Conservation (phyloP, 495 filamentous ascomycete genomes). For the Xylaria sp. region DNA sequence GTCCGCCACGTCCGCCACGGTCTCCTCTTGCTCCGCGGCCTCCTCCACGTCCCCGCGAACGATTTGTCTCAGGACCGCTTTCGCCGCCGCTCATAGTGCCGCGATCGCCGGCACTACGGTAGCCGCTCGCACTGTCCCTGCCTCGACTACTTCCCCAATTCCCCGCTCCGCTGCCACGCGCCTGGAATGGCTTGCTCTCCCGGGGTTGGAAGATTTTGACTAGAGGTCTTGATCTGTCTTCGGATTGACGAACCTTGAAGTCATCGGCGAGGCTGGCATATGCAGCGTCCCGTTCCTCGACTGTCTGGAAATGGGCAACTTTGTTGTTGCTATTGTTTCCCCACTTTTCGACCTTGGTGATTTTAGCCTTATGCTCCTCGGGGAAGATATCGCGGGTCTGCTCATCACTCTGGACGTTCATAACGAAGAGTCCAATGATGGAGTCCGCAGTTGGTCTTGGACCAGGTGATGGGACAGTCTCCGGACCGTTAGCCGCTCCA, state of each 20-base stretch:
- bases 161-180: conserved; percentile 67
- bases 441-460: conserved; percentile 52
- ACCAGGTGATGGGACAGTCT: conserved; percentile 51
- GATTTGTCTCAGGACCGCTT: conserved; percentile 80
- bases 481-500: conserved; percentile 58
- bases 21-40: conserved; percentile 61
- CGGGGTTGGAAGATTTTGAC: conserved; percentile 81
- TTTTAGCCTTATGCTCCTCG: conserved; percentile 81
- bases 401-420: conserved; percentile 77
- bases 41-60: conserved; percentile 70
- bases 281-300: conserved; percentile 79
- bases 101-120: conserved; percentile 63
- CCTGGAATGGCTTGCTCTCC: conserved; percentile 54
- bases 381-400: conserved; percentile 78
- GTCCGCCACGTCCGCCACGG: conserved; percentile 62
- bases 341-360: conserved; percentile 78
- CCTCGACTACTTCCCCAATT: conserved; percentile 77
- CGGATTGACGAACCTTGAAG: conserved; percentile 68
- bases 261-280: conserved; percentile 75
- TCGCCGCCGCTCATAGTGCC: conserved; percentile 57
- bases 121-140: conserved; percentile 65
- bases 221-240: conserved; percentile 74
- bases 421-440: conserved; percentile 82
- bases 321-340: conserved; percentile 73
- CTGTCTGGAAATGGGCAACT: conserved; percentile 78